Evolutionary conservation across 176 grass and related monocot species (phyloP), one percentile per base, ranked within the genome.

Genomic region (Themeda triandra): DNA sequence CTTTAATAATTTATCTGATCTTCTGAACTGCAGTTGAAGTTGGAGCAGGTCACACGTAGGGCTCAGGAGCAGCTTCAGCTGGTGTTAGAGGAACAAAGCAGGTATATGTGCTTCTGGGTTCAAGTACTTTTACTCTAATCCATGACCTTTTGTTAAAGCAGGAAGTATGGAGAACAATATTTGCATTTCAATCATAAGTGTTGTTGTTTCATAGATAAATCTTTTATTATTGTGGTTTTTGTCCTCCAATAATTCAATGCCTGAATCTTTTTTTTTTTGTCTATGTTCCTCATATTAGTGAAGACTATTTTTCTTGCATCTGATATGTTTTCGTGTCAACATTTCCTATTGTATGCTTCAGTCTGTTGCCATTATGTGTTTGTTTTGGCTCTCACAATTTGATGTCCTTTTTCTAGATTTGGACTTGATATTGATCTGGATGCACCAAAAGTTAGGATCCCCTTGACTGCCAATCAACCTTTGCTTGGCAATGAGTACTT

Each of bases 51-150:
- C 11, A 98, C 96, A 75, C 89, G 91, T 69, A 93, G 83, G 80
- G 96, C 96, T 85, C 96, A 98, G 69, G 96, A 98, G 70, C 96
- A 98, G 80, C 71, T 98, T 87, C 96, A 98, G 86, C 90, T 93
- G 79, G 96, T 95, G 33, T 37, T 98, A 79, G 93, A 98, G 90
- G 93, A 95, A 84, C 89, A 93, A 69, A 98, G 87, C 96, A 98
- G 96, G 96, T 98, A 89, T 51, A 30, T 32, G n/a, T 69, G 24
- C 39, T 81, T 6, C 44, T 68, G 13, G 76, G 23, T 83, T 83
- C 19, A 31, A 66, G 27, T 59, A 59, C 12, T 66, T 65, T 27
- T 37, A 49, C 33, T 88, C 42, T 7, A 49, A 29, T 23, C 33
- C 46, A 8, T 23, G 36, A 51, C 65, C 58, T 15, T 82, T 19